Evolutionary conservation across 305 asterid species (phyloP).

Genomic region (Fraxinus velutina): DNA sequence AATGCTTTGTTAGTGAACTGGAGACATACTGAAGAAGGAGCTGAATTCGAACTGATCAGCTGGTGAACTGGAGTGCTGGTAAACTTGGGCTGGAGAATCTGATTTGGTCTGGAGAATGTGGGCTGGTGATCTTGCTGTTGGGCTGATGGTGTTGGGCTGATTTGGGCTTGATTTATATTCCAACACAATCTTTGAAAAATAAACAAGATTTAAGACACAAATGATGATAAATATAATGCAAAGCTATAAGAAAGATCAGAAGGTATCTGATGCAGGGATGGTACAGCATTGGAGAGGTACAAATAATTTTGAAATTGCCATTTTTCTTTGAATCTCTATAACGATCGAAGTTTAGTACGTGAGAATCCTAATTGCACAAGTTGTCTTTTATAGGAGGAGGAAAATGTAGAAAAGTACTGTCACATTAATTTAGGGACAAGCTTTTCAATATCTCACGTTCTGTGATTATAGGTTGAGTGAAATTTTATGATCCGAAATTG

Average conservation of each 20-base stretch:
- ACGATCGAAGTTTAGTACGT: neutral
- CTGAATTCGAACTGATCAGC: no score
- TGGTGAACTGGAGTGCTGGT: no score
- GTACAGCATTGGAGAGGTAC: neutral
- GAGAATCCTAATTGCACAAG: neutral
- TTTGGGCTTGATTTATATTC: no score
- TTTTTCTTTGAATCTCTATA: neutral
- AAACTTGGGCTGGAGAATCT: no score
- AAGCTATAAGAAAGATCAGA: neutral
- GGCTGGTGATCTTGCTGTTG: no score
- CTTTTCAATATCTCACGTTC: no score
- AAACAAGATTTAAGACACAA: neutral
- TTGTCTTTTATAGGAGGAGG: neutral
- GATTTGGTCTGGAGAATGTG: no score
- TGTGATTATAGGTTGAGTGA: neutral
- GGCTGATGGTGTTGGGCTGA: no score
- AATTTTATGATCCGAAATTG: no score
- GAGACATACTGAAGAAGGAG: no score
- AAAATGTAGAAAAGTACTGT: neutral
- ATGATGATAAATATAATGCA: neutral
- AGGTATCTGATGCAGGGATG: neutral
- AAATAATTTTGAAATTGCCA: conserved; percentile 15
- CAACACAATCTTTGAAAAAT: neutral
- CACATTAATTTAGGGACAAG: neutral
- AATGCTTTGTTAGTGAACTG: no score